A percentile compares a stretch with the other conserved stretches of the same genome.
Conservation (phyloP, 768 basidiomycete genomes). For the Butyriboletus loyo region DNA sequence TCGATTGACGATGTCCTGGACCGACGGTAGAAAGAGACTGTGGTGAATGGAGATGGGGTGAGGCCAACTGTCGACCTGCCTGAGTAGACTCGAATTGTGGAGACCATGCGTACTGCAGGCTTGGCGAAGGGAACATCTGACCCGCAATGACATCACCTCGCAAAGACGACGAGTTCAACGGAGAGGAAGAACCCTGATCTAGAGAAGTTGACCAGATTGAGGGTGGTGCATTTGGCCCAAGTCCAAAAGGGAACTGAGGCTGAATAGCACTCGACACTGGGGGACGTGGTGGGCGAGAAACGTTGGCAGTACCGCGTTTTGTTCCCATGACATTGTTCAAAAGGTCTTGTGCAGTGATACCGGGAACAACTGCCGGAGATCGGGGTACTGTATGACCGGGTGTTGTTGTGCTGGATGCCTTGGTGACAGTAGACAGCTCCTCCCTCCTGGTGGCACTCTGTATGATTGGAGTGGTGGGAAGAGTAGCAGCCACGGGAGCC, state of each 20-base stretch:
- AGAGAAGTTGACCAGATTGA: conserved; percentile 68
- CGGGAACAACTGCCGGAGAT: conserved; percentile 20
- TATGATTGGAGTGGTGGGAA: conserved; percentile 23
- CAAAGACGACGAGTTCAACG: conserved; percentile 10
- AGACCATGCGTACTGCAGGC: conserved; percentile 18
- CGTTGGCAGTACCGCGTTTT: conserved; percentile 19
- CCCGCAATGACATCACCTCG: conserved; percentile 12
- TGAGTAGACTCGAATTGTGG: conserved; percentile 27
- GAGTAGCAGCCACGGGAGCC: conserved; percentile 1
- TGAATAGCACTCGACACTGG: conserved; percentile 31
- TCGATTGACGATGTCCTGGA: conserved; percentile 14
- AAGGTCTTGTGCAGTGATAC: conserved; percentile 66
- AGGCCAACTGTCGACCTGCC: conserved; percentile 3
- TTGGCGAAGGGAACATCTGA: conserved; percentile 14
- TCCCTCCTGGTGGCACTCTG: conserved; percentile 2
- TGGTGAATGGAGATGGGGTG: conserved; percentile 11
- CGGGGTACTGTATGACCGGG: conserved; percentile 29
- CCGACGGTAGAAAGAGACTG: conserved; percentile 8
- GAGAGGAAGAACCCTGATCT: conserved; percentile 39
- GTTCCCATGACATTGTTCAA: conserved; percentile 42
- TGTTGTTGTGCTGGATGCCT: not conserved
- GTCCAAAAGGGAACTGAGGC: conserved; percentile 51
- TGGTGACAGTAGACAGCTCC: not conserved
- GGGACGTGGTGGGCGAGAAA: conserved; percentile 10
- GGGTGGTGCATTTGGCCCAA: conserved; percentile 44